These are phyloP conservation scores for Exophiala aquamarina DNA, from an alignment of 2,329 filamentous ascomycete genomes.

Conservation along the genomic window DNA sequence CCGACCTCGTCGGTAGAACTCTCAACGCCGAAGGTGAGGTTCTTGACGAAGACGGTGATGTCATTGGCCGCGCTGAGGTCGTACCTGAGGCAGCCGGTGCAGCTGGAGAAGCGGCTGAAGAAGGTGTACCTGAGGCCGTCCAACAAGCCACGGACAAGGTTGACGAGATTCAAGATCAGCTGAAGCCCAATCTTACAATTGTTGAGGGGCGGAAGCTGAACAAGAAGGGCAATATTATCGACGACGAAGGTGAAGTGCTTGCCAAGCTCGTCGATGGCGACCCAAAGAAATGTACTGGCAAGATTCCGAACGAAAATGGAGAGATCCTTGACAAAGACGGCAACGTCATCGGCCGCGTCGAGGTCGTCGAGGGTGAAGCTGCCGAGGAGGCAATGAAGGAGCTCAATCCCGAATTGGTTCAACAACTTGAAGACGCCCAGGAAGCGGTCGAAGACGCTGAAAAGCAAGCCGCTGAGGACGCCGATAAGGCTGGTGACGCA, in stretches of 20 bases:
- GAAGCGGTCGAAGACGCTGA: slow-evolving; percentile 28
- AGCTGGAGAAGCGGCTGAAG: slow-evolving; percentile 17
- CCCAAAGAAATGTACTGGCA: slow-evolving; percentile 33
- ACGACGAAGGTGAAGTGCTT: slow-evolving; percentile 37
- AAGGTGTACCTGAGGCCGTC: slow-evolving; percentile 32
- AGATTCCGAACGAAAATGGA: slow-evolving; percentile 36
- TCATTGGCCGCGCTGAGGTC: slow-evolving; percentile 38
- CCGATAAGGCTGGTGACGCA: slow-evolving; percentile 29
- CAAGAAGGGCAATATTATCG: slow-evolving; percentile 33
- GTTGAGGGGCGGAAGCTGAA: slow-evolving; percentile 39
- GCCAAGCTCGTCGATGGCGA: slow-evolving; percentile 43
- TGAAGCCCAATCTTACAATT: slow-evolving; percentile 36
- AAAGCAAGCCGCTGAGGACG: slow-evolving; percentile 23
- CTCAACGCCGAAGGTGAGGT: slow-evolving; percentile 42
- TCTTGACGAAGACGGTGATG: slow-evolving; percentile 37
- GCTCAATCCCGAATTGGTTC: slow-evolving; percentile 28
- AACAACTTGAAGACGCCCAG: slow-evolving; percentile 26
- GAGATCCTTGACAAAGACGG: slow-evolving; percentile 39
- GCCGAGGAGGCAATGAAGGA: slow-evolving; percentile 32
- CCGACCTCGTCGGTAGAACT: slow-evolving; percentile 39
- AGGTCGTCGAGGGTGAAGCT: slow-evolving; percentile 29
- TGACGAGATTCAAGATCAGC: slow-evolving; percentile 35
- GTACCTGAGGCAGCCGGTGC: slow-evolving; percentile 31
- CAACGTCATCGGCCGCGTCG: slow-evolving; percentile 34
- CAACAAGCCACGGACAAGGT: slow-evolving; percentile 46